Conservation (phyloP, 2,329 filamentous ascomycete genomes). For the Stachybotrys echinatus region DNA sequence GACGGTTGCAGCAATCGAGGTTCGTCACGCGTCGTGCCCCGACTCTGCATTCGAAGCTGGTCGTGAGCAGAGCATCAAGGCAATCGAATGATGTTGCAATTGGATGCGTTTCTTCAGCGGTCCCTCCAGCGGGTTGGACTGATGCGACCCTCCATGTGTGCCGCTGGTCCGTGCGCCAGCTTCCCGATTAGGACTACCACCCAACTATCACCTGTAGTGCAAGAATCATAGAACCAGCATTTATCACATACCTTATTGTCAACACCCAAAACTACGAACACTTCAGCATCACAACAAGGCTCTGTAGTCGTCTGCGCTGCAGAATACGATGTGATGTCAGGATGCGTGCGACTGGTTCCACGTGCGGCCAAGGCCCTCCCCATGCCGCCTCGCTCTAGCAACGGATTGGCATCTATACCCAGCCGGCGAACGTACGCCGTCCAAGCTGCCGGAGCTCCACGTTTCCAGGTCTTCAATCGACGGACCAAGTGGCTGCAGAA, state of each 20-base stretch:
- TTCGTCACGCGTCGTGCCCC: neutral
- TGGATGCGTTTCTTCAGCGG: neutral
- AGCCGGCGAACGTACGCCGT: conserved; percentile 63
- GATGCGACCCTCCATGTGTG: neutral
- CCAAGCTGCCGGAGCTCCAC: conserved; percentile 69
- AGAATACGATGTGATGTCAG: conserved; percentile 21
- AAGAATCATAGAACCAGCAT: too few relatives aligned
- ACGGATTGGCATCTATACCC: conserved; percentile 8
- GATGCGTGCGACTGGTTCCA: conserved; percentile 17
- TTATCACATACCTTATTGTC: too few relatives aligned
- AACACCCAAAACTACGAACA: neutral
- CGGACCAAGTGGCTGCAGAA: conserved; percentile 86
- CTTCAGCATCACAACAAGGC: neutral
- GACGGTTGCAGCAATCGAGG: neutral
- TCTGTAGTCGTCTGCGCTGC: conserved; percentile 9
- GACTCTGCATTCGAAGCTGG: neutral
- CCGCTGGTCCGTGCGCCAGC: neutral
- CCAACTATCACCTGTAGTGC: neutral
- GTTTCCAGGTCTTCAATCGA: conserved; percentile 87
- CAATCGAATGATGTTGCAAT: too few relatives aligned
- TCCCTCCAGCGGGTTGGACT: neutral
- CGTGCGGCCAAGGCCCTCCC: conserved; percentile 18
- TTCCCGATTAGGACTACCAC: neutral
- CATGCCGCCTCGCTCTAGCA: conserved; percentile 12
- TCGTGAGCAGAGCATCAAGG: neutral